phyloP scores from a whole-genome alignment of 139 green algal species.

The Micromonas commoda region DNA sequence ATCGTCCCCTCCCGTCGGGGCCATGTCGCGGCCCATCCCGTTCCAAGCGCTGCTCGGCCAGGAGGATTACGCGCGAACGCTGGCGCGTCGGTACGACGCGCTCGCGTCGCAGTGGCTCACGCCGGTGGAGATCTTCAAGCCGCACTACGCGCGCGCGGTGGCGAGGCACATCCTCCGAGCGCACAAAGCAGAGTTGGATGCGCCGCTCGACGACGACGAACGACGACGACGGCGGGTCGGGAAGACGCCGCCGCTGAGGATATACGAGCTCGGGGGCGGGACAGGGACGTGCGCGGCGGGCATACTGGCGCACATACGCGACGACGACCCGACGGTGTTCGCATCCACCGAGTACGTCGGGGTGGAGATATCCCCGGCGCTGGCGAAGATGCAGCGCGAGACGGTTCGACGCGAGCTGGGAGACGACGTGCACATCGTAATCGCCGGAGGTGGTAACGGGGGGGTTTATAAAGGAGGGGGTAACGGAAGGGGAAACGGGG shows the following conservation, averaged over 20 bases:
- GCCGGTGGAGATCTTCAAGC: slow-evolving; percentile 34
- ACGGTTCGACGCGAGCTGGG: background rate
- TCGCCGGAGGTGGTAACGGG: no score
- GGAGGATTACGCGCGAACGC: slow-evolving; percentile 4
- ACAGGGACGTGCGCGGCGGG: slow-evolving; percentile 3
- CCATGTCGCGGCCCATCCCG: background rate
- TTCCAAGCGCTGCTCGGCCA: background rate
- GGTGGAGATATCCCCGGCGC: background rate
- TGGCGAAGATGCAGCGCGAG: background rate
- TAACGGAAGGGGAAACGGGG: background rate
- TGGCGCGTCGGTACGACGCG: background rate
- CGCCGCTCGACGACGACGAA: background rate
- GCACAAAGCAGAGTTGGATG: background rate
- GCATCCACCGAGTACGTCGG: background rate
- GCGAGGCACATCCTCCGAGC: slow-evolving; percentile 11
- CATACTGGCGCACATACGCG: background rate
- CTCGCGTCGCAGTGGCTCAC: slow-evolving; percentile 32
- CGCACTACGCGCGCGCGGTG: slow-evolving; percentile 29
- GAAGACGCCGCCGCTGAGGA: background rate
- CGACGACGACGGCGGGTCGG: background rate
- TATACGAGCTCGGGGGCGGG: slow-evolving; percentile 17
- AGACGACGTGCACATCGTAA: no score
- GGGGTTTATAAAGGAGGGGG: no score
- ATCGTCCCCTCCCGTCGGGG: background rate
- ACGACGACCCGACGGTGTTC: background rate